Conservation (phyloP, 805 yeast species). For the Candida odintsovae region DNA sequence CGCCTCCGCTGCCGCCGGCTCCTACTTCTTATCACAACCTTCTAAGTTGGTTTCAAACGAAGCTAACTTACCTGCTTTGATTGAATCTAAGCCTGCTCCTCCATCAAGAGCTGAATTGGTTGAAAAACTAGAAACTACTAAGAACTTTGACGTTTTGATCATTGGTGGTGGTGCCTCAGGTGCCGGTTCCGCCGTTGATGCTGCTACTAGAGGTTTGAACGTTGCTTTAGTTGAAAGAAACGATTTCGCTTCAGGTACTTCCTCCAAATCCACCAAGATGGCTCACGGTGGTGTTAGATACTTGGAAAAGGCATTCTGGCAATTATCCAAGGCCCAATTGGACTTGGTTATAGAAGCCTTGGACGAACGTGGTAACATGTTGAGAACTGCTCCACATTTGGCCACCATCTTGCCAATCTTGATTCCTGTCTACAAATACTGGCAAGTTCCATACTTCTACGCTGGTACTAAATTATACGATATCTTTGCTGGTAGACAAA, state of each 20-base stretch:
- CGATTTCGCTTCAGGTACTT: conserved; percentile 90
- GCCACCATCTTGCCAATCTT: conserved; percentile 81
- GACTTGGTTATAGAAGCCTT: conserved; percentile 86
- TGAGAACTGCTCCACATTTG: conserved; percentile 89
- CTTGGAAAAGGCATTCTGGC: conserved; percentile 90
- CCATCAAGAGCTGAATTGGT: conserved; percentile 53
- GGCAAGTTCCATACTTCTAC: conserved; percentile 94
- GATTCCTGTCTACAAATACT: conserved; percentile 93
- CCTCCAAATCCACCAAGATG: conserved; percentile 91
- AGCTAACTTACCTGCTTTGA: conserved; percentile 28
- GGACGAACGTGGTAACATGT: conserved; percentile 78
- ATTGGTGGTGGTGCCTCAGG: conserved; percentile 98
- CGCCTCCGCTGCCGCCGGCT: conserved; percentile 18
- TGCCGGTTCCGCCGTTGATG: conserved; percentile 89
- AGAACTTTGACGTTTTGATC: conserved; percentile 72
- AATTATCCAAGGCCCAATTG: conserved; percentile 83
- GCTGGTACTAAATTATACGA: conserved; percentile 90
- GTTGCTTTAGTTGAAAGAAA: conserved; percentile 82
- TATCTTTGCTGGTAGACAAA: conserved; percentile 84
- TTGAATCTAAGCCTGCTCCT: conserved; percentile 40
- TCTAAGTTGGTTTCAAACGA: conserved; percentile 14
- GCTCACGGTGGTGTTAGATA: conserved; percentile 98
- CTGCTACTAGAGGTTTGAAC: conserved; percentile 82
- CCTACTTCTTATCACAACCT: conserved; percentile 7
- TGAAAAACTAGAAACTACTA: conserved; percentile 38